Evolutionary conservation across 176 grass and related monocot species (phyloP).

Genomic region (Aechmea fasciata): DNA sequence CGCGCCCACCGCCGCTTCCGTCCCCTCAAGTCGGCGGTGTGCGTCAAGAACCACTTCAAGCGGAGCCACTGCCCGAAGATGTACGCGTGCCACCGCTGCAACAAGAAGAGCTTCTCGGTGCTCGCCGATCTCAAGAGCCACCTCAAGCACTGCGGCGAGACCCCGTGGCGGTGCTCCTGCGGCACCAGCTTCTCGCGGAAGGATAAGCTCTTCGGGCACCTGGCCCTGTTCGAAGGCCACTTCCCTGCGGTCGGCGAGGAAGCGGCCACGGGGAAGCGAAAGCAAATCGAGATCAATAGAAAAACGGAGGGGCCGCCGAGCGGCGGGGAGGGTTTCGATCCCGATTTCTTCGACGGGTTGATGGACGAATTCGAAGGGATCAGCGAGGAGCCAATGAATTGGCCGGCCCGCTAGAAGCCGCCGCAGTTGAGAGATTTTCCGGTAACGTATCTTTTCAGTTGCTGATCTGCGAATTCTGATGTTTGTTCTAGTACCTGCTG

Average conservation of each 20-base stretch:
- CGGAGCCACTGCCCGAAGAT: conserved; percentile 95
- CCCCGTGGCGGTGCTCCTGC: conserved; percentile 86
- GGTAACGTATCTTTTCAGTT: too few species aligned
- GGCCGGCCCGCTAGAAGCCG: conserved; percentile 11
- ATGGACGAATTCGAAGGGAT: conserved; percentile 68
- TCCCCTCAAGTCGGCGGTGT: conserved; percentile 75
- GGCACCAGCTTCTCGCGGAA: conserved; percentile 97
- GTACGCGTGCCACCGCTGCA: conserved; percentile 65
- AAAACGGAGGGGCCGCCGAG: conserved; percentile 25
- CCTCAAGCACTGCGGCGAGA: conserved; percentile 81
- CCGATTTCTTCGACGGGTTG: conserved; percentile 57
- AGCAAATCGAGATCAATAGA: conserved; percentile 22
- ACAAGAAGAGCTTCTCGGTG: conserved; percentile 92
- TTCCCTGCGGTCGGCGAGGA: conserved; percentile 34
- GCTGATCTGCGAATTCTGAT: too few species aligned
- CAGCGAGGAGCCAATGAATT: conserved; percentile 15
- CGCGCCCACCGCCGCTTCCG: conserved; percentile 71
- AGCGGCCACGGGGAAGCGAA: conserved; percentile 9
- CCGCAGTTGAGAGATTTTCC: too few species aligned
- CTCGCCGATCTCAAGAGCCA: conserved; percentile 77
- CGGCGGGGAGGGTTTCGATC: conserved; percentile 38
- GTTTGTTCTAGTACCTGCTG: too few species aligned
- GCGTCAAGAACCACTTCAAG: conserved; percentile 88
- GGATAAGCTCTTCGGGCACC: conserved; percentile 93
- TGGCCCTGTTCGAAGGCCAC: conserved; percentile 90